Evolutionary conservation across 2,329 filamentous ascomycete genomes (phyloP), one percentile per base, ranked within the genome.

Genomic region (Hirsutella thompsonii): DNA sequence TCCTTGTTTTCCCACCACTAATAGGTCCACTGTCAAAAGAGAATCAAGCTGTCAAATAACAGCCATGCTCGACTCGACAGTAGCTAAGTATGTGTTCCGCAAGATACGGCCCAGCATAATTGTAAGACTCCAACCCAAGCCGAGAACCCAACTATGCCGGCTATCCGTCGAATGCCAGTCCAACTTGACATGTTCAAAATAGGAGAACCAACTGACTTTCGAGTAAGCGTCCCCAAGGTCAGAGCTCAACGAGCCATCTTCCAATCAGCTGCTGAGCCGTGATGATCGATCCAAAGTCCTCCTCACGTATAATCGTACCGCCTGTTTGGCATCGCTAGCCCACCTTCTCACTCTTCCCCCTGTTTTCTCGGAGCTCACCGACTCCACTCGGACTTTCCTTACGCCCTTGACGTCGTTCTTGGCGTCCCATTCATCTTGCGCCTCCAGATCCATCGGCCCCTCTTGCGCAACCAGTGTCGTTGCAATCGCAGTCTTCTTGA

Each of bases 271-370:
- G 18, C 34, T 45, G 20, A 45, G 47, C 37, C 49, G 47, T 20
- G 50, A 48, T n/a, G 53, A 47, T 43, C 61, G 53, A 45, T 57
- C 53, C 40, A 59, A 49, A 23, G 53, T 57, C 33, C 49, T 55
- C 41, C 49, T 56, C 38, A 63, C 47, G 39, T 55, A 61, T 20
- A 49, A 53, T 16, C 54, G 57, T 26, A 63, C 52, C 26, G 51
- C 54, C 32, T 50, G 50, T 37, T 52, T 61, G 20, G 57, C 58
- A 36, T 55, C 53, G 38, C 45, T 51, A 19, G 57, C 58, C 61
- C 61, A 64, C 30, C 51, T 52, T 42, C 50, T 56, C 26, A 64
- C 49, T 23, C 55, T 52, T 5, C 49, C 49, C 11, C 45, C 49
- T 38, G 46, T 47, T 40, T 48, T 52, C 35, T 47, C 51, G 20